Base-by-base conservation (phyloP, 345 rosid species). In the Gossypium mustelinum region DNA sequence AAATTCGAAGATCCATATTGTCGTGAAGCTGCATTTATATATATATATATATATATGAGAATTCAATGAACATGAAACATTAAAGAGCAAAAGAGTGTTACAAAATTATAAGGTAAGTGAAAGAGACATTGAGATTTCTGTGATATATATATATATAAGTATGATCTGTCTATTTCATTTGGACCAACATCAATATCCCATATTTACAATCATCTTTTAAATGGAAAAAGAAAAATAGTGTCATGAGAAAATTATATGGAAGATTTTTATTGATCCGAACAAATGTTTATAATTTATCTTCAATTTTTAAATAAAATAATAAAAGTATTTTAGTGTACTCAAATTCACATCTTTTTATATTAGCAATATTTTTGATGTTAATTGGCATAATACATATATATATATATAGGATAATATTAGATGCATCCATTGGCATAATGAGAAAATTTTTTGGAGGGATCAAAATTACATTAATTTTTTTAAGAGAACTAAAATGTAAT, bases 291-390 rank as follows among this genome's bases (percentile, higher is more conserved):
- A 34, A 5, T 34, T 1, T 1, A 4, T 34, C 1, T 5, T 5
- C 1, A 34, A 34, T 0, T 1, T 5, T 34, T 34, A 34, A 34
- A 34, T 34, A 34, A 34, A 34, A 34, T 5, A 0, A 34, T 34
- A 34, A 34, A 34, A 34, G 0, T 1, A 34, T 34, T 6, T 34
- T 34, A 34, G 7, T 34, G 41, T 0, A 34, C 7, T 34, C 0
- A 1, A 5, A 34, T 5, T 0, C 1, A 34, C 1, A 34, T 34
- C 0, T 1, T 34, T 4, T 0, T 29, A 29, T 4, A 29, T 4
- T 29, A 29, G 5, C 1, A 4, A 29, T 0, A 29, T 3, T 29
- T 29, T 29, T 0, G 0, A 34, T 0, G 7, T 0, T 1, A 34
- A 34, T 34, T 34, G 41, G 1, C 41, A 34, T 7, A 34, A 34